phyloP scores from a whole-genome alignment of 2,329 filamentous ascomycete genomes.

The Thielaviopsis euricoi region DNA sequence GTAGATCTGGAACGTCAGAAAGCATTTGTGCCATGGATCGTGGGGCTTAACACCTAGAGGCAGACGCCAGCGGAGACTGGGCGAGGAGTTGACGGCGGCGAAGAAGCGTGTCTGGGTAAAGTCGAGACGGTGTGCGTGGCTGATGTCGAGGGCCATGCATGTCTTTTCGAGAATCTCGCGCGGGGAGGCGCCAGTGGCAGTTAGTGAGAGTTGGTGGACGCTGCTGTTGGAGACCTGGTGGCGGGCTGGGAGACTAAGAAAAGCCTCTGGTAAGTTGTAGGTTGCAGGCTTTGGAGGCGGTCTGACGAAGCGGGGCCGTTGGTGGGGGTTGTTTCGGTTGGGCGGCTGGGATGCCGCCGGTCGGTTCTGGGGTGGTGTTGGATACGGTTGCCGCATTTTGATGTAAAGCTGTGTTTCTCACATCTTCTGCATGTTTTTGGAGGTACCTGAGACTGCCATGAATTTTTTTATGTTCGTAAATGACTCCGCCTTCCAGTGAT shows the following conservation, averaged over 20 bases:
- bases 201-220: slow-evolving; percentile 5
- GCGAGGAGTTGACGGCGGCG: slow-evolving; percentile 23
- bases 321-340: not conserved
- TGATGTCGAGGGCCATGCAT: slow-evolving; percentile 23
- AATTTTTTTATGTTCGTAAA: not conserved
- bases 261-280: not conserved
- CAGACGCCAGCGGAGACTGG: slow-evolving; percentile 23
- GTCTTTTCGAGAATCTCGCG: slow-evolving; percentile 22
- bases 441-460: not conserved
- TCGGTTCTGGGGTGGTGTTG: not conserved
- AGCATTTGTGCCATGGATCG: slow-evolving; percentile 50
- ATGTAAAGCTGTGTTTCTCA: not conserved
- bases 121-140: slow-evolving; percentile 21
- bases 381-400: not conserved
- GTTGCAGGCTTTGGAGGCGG: not conserved
- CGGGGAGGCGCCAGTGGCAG: slow-evolving; percentile 9
- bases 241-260: slow-evolving; percentile 3
- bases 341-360: not conserved
- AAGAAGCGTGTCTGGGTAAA: slow-evolving; percentile 22
- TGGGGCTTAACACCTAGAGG: slow-evolving; percentile 7
- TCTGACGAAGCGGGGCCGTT: not conserved
- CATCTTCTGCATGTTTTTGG: not conserved
- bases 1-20: slow-evolving; percentile 50
- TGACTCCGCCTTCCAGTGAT: not conserved
- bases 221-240: slow-evolving; percentile 4